Conservation (phyloP, 495 filamentous ascomycete species). For the Neurospora intermedia region DNA sequence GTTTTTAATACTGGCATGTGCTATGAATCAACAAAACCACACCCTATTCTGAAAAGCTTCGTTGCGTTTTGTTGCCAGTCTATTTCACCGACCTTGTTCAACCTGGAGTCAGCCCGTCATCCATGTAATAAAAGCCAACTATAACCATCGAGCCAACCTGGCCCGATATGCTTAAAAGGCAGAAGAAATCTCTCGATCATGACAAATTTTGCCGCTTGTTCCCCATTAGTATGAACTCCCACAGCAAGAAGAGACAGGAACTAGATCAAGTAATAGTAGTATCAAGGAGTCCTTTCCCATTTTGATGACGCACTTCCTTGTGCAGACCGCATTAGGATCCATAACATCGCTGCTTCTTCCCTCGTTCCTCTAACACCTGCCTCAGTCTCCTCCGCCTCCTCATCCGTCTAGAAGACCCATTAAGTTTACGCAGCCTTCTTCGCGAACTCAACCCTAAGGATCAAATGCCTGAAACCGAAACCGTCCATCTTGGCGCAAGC, state of each 20-base stretch:
- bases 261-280: neutral
- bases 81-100: neutral
- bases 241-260: neutral
- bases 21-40: neutral
- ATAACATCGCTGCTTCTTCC: neutral
- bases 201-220: neutral
- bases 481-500: slow-evolving; percentile 98
- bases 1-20: neutral
- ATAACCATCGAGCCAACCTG: neutral
- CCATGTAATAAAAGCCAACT: neutral
- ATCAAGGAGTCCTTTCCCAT: neutral
- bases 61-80: neutral
- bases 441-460: slow-evolving; percentile 83
- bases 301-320: neutral
- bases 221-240: neutral
- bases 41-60: neutral
- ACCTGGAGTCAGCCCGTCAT: neutral
- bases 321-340: neutral
- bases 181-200: neutral
- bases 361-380: neutral
- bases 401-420: neutral
- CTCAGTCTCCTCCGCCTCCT: neutral
- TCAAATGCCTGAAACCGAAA: slow-evolving; percentile 84
- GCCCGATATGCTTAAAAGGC: neutral
- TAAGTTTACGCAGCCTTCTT: slow-evolving; percentile 51